Base-by-base conservation (phyloP, 73 alveolate genomes). In the Paraurostyla sp. region DNA sequence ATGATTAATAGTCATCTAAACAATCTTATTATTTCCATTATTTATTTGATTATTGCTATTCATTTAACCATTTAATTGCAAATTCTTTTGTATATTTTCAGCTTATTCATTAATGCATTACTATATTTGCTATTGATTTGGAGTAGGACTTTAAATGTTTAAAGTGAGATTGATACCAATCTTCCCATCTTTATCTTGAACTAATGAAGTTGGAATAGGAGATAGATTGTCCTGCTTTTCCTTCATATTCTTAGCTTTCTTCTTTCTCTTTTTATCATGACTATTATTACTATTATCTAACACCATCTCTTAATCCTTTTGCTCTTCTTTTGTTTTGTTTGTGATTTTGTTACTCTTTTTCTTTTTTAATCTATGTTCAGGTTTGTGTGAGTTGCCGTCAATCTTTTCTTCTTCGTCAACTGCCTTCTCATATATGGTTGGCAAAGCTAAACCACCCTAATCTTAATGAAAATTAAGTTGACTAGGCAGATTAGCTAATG, bases 1-100 rank as follows among this genome's bases (percentile, higher is more conserved):
- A 40, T 65, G 82, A 65, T 65, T 65, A 65, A 65, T 65, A 11
- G 82, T 65, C 82, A 65, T 65, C 41, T 65, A 40, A 13, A 65
- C 82, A 2, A 65, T n/a, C 48, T 60, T 60, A 60, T 6, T 27
- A 2, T 22, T 65, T 9, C 23, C 46, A 6, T 36, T 1, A 32
- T n/a, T n/a, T n/a, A n/a, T n/a, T n/a, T n/a, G n/a, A 38, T 65
- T 65, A 38, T 33, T 38, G 7, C 3, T 65, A 65, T 54, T 35
- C 18, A 38, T 38, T 38, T n/a, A n/a, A n/a, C n/a, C n/a, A n/a
- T n/a, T n/a, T n/a, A n/a, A n/a, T n/a, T n/a, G n/a, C n/a, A n/a
- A n/a, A n/a, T n/a, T n/a, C n/a, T n/a, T n/a, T n/a, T n/a, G n/a
- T n/a, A n/a, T n/a, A n/a, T n/a, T n/a, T n/a, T n/a, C n/a, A n/a